Base-by-base conservation (phyloP, 2,329 filamentous ascomycete genomes). In the Aspergillus sp. region DNA sequence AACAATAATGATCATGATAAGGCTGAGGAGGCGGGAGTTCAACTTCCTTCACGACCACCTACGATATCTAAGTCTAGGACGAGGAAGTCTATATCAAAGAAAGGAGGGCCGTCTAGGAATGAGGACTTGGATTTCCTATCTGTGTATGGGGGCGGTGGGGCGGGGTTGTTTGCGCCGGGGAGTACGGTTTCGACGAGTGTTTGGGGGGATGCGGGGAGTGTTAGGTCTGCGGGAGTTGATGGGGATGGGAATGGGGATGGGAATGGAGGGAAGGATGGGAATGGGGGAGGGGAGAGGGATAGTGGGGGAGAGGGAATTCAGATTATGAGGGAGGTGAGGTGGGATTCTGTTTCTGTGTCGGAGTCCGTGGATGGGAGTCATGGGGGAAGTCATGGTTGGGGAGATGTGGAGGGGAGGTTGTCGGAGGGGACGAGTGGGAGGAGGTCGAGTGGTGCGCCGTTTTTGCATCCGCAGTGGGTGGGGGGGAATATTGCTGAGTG, bases 291-390 rank as follows among this genome's bases (percentile, higher is more conserved):
- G 23, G 51, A 53, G 8, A 10, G 27, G 27, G 41, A 52, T 15
- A 61, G 47, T 32, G 53, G 59, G 7, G 59, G 67, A 8, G 59
- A 68, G 5, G 67, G 71, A 1, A 73, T 75, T 17, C 67, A 72
- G 13, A 70, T 74, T 8, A 66, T 70, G 2, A 62, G 67, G 10
- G 70, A 73, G 52, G 44, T 74, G 50, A 59, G 67, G 8, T 66
- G 70, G 66, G 66, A 69, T 53, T 67, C 64, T 15, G 64, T 68
- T 54, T 54, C 54, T 1, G 56, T 36, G 15, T 13, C 32, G 11
- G 48, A 49, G 15, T 38, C 48, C 8, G 10, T 11, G 2, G 57
- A 38, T 5, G 60, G 38, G 15, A 36, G 32, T 36, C 32, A 49
- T 36, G n/a, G 8, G 23, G 23, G 23, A 8, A 25, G 23, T 25